phyloP scores from a whole-genome alignment of 257 asterid genomes.

The Scutellaria baicalensis region DNA sequence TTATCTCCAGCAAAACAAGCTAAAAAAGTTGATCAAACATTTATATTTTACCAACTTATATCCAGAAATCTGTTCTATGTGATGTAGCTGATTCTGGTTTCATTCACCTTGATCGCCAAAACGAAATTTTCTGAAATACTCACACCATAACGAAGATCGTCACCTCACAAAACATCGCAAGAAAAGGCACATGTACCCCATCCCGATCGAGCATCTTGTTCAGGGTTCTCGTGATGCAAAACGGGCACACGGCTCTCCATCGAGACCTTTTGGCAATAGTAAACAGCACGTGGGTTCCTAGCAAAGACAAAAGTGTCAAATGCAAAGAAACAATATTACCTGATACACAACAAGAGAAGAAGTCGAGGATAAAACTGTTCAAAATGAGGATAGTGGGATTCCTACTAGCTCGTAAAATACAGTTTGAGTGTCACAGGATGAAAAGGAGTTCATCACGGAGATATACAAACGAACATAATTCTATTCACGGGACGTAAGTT shows the following conservation, averaged over 20 bases:
- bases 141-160: not conserved
- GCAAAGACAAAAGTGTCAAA: not conserved
- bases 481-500: not conserved
- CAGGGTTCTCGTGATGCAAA: not conserved
- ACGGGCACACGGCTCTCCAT: not conserved
- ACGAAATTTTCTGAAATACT: not conserved
- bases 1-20: not conserved
- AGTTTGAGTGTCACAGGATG: not conserved
- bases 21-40: slow-evolving; percentile 7
- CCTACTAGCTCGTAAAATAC: not conserved
- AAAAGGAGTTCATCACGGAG: not conserved
- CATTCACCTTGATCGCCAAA: not conserved
- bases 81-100: not conserved
- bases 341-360: not conserved
- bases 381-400: not conserved
- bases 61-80: not conserved
- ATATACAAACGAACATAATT: not conserved
- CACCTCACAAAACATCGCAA: not conserved
- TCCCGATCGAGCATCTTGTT: not conserved
- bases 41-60: not conserved
- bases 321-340: not conserved
- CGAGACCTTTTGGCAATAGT: not conserved
- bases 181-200: not conserved
- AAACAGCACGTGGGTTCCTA: not conserved
- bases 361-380: not conserved